Conservation (phyloP, 2,329 filamentous ascomycete species). For the Colletotrichum liriopes region DNA sequence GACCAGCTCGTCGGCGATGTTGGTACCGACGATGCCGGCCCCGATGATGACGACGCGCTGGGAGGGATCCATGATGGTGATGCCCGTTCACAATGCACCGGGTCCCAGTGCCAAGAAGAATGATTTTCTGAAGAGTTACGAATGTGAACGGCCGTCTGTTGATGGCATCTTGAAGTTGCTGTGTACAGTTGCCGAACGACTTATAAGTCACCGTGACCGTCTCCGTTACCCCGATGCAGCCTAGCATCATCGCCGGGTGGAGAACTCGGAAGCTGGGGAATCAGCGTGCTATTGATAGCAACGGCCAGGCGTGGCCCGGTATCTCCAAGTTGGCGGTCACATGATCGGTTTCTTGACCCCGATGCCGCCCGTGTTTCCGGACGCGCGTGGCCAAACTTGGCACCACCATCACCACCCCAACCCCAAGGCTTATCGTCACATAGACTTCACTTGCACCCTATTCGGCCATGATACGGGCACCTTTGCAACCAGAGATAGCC, state of each 20-base stretch:
- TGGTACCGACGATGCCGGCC: slow-evolving; percentile 76
- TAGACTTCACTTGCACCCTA: slow-evolving; percentile 18
- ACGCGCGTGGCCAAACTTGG: slow-evolving; percentile 26
- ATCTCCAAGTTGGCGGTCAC: slow-evolving; percentile 38
- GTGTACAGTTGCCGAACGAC: slow-evolving; percentile 11
- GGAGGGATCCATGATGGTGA: slow-evolving; percentile 50
- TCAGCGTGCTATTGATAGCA: slow-evolving; percentile 24
- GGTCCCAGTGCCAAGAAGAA: background rate
- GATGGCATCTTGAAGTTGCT: background rate
- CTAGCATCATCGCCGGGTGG: slow-evolving; percentile 12
- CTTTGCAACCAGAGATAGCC: slow-evolving; percentile 18
- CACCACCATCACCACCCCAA: slow-evolving; percentile 10
- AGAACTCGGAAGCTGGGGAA: background rate
- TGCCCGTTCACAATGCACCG: background rate
- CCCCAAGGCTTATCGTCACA: slow-evolving; percentile 23
- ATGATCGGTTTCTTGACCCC: slow-evolving; percentile 45
- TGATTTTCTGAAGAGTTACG: background rate
- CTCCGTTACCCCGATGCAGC: slow-evolving; percentile 25
- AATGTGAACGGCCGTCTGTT: background rate
- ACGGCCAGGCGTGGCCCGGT: slow-evolving; percentile 7
- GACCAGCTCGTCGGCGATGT: slow-evolving; percentile 76
- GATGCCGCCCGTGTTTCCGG: slow-evolving; percentile 33
- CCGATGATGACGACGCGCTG: slow-evolving; percentile 72
- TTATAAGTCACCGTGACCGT: slow-evolving; percentile 18
- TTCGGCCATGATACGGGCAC: slow-evolving; percentile 27